These are phyloP conservation scores for Myxozyma neotropica DNA, from an alignment of 805 yeast genomes.

Conservation along the genomic window DNA sequence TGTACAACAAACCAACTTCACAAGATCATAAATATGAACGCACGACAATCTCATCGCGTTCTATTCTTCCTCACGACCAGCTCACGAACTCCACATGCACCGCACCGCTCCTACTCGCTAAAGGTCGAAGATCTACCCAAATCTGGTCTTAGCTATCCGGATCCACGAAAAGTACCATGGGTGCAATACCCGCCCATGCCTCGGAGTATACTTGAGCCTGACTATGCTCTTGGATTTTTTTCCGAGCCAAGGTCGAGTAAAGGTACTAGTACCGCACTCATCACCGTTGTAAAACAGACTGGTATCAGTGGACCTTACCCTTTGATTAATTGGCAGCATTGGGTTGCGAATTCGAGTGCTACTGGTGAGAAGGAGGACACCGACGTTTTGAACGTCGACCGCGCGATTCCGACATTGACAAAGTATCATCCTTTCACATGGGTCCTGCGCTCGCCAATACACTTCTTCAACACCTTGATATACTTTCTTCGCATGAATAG, in stretches of 20 bases:
- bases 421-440: neutral
- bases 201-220: neutral
- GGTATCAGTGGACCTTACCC: conserved; percentile 15
- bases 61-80: too few relatives aligned
- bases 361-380: neutral
- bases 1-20: too few relatives aligned
- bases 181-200: conserved; percentile 1
- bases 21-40: too few relatives aligned
- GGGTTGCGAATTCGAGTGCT: conserved; percentile 18
- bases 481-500: neutral
- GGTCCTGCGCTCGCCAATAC: neutral
- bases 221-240: neutral
- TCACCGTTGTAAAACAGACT: neutral
- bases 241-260: neutral
- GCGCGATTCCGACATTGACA: conserved; percentile 5
- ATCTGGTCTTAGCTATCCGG: neutral
- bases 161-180: conserved; percentile 1
- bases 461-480: neutral
- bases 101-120: neutral
- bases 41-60: too few relatives aligned
- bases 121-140: conserved; percentile 3
- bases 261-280: conserved; percentile 3
- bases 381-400: neutral
- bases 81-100: neutral
- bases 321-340: conserved; percentile 30